Evolutionary conservation across 352 stramenopile species (phyloP), one percentile per base, ranked within the genome.

Genomic region (Peronospora belbahrii): DNA sequence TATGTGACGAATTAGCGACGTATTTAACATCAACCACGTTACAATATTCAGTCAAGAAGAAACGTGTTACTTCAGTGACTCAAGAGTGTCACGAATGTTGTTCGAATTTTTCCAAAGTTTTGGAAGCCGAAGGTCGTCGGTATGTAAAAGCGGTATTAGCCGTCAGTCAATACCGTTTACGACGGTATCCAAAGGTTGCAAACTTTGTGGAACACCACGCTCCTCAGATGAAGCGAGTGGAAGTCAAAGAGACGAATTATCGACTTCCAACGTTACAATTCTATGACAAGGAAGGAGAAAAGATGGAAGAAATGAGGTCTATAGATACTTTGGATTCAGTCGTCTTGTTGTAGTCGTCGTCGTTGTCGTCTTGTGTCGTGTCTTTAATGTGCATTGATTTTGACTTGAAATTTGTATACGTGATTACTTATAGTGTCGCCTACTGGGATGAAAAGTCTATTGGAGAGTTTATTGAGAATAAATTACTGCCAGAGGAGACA

Each of bases 381-480:
- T n/a, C n/a, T n/a, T n/a, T n/a, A n/a, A 25, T 17, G 30, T 24
- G n/a, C n/a, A n/a, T n/a, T 32, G 17, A 3, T 37, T 32, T 35
- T 39, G 23, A 42, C 24, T 11, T 4, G 1, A n/a, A n/a, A n/a
- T 40, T 14, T 32, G 44, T 31, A 33, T 59, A 10, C 40, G 32
- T 30, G 9, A 39, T 37, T 42, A 32, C 50, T 51, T 23, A 23
- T 17, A 88, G 75, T 49, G 76, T 88, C 44, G 68, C 72, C 28
- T 67, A 74, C 37, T 88, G 75, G 75, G 71, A 88, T 22, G 75
- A 88, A 48, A 67, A 81, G 19, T 74, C 75, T 5, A 85, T 88
- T 56, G 63, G 64, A 6, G 75, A 88, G 66, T 85, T 84, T 40
- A 73, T 88, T 33, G 61, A 52, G 17, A 72, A 70, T 6, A 88